phyloP scores from a whole-genome alignment of 1,139 yeast genomes.

The Barnettozyma hawaiiensis region DNA sequence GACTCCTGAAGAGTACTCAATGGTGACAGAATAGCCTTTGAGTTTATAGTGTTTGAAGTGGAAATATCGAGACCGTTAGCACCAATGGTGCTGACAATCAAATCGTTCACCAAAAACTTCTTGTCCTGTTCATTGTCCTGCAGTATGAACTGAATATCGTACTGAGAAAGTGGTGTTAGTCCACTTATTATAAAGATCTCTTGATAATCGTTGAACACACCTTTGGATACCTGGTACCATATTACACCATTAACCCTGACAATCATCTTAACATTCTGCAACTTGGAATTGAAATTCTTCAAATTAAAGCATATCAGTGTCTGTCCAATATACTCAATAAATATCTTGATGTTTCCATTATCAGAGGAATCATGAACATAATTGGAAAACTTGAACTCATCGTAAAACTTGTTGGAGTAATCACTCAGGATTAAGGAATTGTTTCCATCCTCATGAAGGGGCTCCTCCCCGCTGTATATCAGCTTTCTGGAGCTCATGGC shows the following conservation, averaged over 20 bases:
- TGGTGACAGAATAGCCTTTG: constrained; percentile 37
- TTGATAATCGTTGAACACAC: constrained; percentile 36
- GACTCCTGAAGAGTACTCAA: constrained; percentile 57
- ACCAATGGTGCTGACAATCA: constrained; percentile 38
- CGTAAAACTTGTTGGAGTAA: constrained; percentile 32
- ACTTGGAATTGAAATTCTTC: constrained; percentile 29
- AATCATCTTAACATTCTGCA: constrained; percentile 32
- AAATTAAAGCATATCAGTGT: constrained; percentile 45
- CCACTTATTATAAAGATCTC: constrained; percentile 52
- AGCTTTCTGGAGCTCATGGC: constrained; percentile 47
- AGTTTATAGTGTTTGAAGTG: constrained; percentile 9
- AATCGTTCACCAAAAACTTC: constrained; percentile 37
- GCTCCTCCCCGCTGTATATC: constrained; percentile 34
- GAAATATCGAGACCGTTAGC: constrained; percentile 21
- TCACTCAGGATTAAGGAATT: constrained; percentile 25
- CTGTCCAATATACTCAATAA: constrained; percentile 48
- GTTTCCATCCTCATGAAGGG: constrained; percentile 23
- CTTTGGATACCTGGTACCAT: constrained; percentile 52
- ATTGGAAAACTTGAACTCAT: constrained; percentile 31
- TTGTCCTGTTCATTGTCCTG: constrained; percentile 32
- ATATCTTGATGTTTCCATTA: constrained; percentile 32
- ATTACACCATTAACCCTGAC: constrained; percentile 54
- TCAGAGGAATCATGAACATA: constrained; percentile 26
- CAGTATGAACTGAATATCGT: constrained; percentile 55
- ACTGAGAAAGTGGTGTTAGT: constrained; percentile 61